Percentiles rank a stretch among this genome's conserved stretches.
Evolutionary conservation across 805 yeast species (phyloP).

Genomic region (Clavispora asparagi): DNA sequence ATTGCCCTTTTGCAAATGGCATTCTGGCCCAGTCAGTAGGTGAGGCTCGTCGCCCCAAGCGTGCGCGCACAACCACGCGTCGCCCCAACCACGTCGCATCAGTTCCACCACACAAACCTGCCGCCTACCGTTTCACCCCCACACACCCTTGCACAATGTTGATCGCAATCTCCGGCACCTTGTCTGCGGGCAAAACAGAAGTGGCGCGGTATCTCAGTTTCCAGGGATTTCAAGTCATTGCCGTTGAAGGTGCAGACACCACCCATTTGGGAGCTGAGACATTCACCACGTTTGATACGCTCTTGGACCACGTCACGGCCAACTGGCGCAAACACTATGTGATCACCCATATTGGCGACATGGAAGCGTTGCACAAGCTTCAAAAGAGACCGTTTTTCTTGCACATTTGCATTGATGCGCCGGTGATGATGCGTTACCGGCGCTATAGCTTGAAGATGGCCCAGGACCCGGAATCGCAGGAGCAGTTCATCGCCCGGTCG

Average conservation of each 20-base stretch:
- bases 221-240: slow-evolving; percentile 46
- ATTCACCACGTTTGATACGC: slow-evolving; percentile 38
- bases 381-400: slow-evolving; percentile 77
- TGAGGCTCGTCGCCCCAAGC: too few relatives aligned
- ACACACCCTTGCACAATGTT: slow-evolving; percentile 41
- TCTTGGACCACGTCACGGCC: slow-evolving; percentile 57
- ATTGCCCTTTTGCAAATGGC: too few relatives aligned
- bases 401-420: slow-evolving; percentile 75
- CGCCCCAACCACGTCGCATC: not conserved
- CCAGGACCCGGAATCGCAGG: slow-evolving; percentile 14
- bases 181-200: slow-evolving; percentile 61
- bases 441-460: slow-evolving; percentile 22
- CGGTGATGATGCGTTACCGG: slow-evolving; percentile 44
- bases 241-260: slow-evolving; percentile 2
- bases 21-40: too few relatives aligned
- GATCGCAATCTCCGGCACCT: slow-evolving; percentile 69
- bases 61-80: not conserved
- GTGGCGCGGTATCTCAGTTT: slow-evolving; percentile 52
- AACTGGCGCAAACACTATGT: slow-evolving; percentile 66
- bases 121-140: too few relatives aligned
- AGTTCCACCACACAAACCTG: not conserved
- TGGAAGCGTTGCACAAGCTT: slow-evolving; percentile 41
- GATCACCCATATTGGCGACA: slow-evolving; percentile 42
- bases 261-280: slow-evolving; percentile 7
- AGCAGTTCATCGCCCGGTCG: slow-evolving; percentile 31